phyloP scores from a whole-genome alignment of 169 alveolate genomes.

The Pseudocohnilembus persalinus region DNA sequence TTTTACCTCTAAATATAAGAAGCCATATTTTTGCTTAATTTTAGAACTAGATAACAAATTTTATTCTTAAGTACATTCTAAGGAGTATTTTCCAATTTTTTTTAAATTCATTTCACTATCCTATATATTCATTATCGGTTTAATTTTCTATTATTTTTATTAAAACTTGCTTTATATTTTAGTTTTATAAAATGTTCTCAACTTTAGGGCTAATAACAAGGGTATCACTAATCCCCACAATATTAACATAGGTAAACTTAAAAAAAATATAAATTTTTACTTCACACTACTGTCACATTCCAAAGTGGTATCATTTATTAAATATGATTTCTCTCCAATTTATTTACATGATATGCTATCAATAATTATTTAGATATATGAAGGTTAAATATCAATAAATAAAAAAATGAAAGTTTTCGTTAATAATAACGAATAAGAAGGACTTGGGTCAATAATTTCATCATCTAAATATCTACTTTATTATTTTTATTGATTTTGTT shows the following conservation, averaged over 20 bases:
- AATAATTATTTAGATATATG: too few species aligned
- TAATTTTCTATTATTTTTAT: too few species aligned
- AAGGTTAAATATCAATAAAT: not conserved
- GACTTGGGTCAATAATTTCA: too few species aligned
- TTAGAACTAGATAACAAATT: not conserved
- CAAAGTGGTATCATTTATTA: not conserved
- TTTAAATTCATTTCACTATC: too few species aligned
- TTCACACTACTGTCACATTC: not conserved
- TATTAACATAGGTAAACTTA: not conserved
- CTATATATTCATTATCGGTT: not conserved
- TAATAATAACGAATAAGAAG: not conserved
- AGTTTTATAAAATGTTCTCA: too few species aligned
- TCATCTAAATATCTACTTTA: too few species aligned
- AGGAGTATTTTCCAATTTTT: not conserved
- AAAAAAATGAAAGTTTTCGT: not conserved
- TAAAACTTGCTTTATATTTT: too few species aligned
- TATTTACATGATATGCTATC: not conserved
- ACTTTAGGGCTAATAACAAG: too few species aligned
- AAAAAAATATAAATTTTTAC: too few species aligned
- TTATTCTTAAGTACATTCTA: too few species aligned
- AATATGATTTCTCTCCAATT: not conserved
- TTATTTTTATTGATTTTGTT: too few species aligned
- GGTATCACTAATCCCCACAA: not conserved
- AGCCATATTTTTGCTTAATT: not conserved
- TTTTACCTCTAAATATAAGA: not conserved